Evolutionary conservation across 495 filamentous ascomycete species (phyloP).

Genomic region (Pseudevernia furfuracea): DNA sequence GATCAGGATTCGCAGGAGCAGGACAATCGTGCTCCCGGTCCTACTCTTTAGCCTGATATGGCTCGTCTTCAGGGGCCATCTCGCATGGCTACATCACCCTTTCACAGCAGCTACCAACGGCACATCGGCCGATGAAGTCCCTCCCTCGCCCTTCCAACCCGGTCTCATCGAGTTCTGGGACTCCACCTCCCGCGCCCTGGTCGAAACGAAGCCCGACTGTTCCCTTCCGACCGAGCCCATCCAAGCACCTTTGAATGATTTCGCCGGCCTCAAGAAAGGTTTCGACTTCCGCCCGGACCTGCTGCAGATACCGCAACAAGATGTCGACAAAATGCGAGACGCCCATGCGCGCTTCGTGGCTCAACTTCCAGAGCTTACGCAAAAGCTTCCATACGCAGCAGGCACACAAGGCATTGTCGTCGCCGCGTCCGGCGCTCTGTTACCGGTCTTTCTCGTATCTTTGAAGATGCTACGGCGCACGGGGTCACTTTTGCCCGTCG

Average conservation of each 20-base stretch:
- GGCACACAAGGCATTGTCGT: slow-evolving; percentile 43
- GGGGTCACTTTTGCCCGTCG: slow-evolving; percentile 49
- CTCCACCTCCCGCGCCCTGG: slow-evolving; percentile 8
- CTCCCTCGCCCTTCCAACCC: slow-evolving; percentile 1
- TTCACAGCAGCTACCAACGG: slow-evolving; percentile 1
- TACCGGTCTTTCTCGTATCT: slow-evolving; percentile 44
- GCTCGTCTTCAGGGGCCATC: not conserved
- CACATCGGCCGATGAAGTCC: not conserved
- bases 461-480: slow-evolving; percentile 51
- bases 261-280: not conserved
- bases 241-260: slow-evolving; percentile 11
- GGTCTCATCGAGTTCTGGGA: slow-evolving; percentile 17
- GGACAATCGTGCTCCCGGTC: not conserved
- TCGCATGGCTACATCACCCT: not conserved
- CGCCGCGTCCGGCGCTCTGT: slow-evolving; percentile 39
- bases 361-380: slow-evolving; percentile 5
- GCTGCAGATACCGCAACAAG: slow-evolving; percentile 1
- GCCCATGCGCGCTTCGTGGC: slow-evolving; percentile 19
- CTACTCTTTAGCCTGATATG: slow-evolving; percentile 6
- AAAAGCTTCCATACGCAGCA: slow-evolving; percentile 9
- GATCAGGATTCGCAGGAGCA: slow-evolving; percentile 11
- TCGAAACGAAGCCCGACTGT: slow-evolving; percentile 11
- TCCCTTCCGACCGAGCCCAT: slow-evolving; percentile 3
- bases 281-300: slow-evolving; percentile 14
- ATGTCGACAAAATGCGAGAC: slow-evolving; percentile 14